These are phyloP conservation scores for Micractinium sp. DNA, from an alignment of 139 green algal genomes.

Conservation along the genomic window DNA sequence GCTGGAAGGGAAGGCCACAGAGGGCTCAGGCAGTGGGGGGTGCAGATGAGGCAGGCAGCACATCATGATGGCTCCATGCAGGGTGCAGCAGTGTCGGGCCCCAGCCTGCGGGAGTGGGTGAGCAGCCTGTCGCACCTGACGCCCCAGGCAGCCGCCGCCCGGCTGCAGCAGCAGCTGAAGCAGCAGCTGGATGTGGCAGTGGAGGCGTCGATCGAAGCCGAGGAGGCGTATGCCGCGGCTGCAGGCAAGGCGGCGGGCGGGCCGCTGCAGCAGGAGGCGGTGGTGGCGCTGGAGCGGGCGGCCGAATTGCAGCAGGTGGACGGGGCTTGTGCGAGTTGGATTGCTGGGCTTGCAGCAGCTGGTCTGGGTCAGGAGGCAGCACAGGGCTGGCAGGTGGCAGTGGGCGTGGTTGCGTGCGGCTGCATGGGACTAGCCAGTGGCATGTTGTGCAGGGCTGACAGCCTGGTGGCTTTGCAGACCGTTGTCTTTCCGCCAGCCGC, in stretches of 20 bases:
- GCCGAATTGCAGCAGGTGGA: conserved; percentile 57
- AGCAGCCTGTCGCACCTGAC: not conserved
- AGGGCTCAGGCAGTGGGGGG: not conserved
- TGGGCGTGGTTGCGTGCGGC: no score
- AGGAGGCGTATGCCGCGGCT: conserved; percentile 11
- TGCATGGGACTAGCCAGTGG: no score
- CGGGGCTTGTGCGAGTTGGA: no score
- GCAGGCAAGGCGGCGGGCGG: not conserved
- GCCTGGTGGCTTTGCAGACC: no score
- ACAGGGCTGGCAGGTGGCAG: no score
- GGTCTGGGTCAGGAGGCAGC: no score
- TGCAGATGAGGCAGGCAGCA: not conserved
- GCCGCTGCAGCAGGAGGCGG: conserved; percentile 38
- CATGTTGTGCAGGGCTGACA: no score
- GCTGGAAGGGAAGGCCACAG: not conserved
- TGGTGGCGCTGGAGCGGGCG: conserved; percentile 52
- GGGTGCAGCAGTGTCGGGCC: not conserved
- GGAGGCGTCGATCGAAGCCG: conserved; percentile 15
- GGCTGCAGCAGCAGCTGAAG: not conserved
- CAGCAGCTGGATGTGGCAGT: conserved; percentile 33
- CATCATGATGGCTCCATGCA: not conserved
- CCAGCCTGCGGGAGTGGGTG: conserved; percentile 3
- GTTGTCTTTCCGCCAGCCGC: no score
- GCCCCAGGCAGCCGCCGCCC: not conserved
- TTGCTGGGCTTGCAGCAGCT: no score